Evolutionary conservation across 345 rosid species (phyloP).

Genomic region (Camelina neglecta): DNA sequence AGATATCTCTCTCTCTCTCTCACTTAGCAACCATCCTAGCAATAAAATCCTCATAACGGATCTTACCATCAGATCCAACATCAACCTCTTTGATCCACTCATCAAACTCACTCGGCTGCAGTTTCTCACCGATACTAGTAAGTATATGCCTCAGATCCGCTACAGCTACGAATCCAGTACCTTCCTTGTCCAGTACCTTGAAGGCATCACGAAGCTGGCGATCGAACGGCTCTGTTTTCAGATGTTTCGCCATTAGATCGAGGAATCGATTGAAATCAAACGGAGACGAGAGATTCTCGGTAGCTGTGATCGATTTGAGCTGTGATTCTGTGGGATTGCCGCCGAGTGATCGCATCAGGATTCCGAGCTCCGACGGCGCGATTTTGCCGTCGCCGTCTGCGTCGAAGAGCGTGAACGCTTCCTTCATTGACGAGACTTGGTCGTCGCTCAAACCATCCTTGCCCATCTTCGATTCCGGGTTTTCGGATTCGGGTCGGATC

Average conservation of each 20-base stretch:
- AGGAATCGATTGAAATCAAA: constrained; percentile 84
- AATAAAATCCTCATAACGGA: constrained; percentile 89
- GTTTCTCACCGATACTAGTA: constrained; percentile 86
- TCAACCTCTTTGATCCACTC: constrained; percentile 97
- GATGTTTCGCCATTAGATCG: constrained; percentile 85
- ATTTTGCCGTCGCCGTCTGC: constrained; percentile 88
- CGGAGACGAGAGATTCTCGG: constrained; percentile 74
- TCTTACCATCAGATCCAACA: constrained; percentile 80
- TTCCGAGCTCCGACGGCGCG: constrained; percentile 86
- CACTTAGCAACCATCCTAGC: constrained; percentile 91
- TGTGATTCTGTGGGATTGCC: constrained; percentile 93
- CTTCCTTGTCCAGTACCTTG: constrained; percentile 84
- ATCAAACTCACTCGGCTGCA: constrained; percentile 81
- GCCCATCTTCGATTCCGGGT: constrained; percentile 53
- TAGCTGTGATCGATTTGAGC: constrained; percentile 63
- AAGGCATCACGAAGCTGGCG: constrained; percentile 94
- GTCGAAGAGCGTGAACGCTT: constrained; percentile 92
- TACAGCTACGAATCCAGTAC: constrained; percentile 78
- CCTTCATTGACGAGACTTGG: constrained; percentile 92
- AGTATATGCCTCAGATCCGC: constrained; percentile 89
- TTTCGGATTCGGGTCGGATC: background rate
- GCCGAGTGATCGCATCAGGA: constrained; percentile 91
- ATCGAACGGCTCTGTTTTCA: constrained; percentile 89
- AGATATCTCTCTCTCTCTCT: constrained; percentile 33
- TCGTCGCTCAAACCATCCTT: constrained; percentile 75